phyloP scores from a whole-genome alignment of 2,329 filamentous ascomycete species.

The Nannizzia gypsea region DNA sequence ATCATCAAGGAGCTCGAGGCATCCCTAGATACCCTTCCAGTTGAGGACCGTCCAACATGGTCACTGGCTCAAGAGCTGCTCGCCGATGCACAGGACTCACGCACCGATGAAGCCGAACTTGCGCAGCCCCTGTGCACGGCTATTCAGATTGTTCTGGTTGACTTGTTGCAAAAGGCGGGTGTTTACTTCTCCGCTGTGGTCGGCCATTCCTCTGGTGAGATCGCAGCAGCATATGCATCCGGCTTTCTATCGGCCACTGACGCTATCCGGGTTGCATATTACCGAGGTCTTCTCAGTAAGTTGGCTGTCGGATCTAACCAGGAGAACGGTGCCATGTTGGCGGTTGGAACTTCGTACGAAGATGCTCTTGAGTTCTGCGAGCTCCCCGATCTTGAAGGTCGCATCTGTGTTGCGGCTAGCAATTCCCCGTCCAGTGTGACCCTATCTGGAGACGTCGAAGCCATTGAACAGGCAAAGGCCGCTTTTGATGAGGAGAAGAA shows the following conservation, averaged over 20 bases:
- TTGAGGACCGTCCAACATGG: not conserved
- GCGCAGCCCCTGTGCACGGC: slow-evolving; percentile 23
- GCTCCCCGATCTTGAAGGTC: not conserved
- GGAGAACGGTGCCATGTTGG: slow-evolving; percentile 12
- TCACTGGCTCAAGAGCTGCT: not conserved
- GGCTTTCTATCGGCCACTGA: slow-evolving; percentile 14
- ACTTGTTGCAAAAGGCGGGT: slow-evolving; percentile 19
- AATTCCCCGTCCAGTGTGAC: slow-evolving; percentile 30
- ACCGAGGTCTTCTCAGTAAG: slow-evolving; percentile 11
- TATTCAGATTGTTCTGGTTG: slow-evolving; percentile 23
- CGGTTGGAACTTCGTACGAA: slow-evolving; percentile 9
- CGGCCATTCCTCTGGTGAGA: slow-evolving; percentile 25
- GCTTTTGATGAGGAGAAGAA: slow-evolving; percentile 15
- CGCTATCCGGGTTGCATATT: slow-evolving; percentile 13
- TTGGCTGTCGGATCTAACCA: not conserved
- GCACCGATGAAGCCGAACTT: slow-evolving; percentile 20
- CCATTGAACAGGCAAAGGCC: not conserved
- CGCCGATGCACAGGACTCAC: not conserved
- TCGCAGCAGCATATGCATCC: slow-evolving; percentile 24
- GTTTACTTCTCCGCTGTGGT: slow-evolving; percentile 19
- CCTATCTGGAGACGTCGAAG: slow-evolving; percentile 26
- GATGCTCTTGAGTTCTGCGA: not conserved
- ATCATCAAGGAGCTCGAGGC: not conserved
- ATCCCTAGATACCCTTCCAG: not conserved
- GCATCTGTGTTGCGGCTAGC: slow-evolving; percentile 23